Evolutionary conservation across 2,329 filamentous ascomycete species (phyloP), one percentile per base, ranked within the genome.

Genomic region (Pleurostoma richardsiae): DNA sequence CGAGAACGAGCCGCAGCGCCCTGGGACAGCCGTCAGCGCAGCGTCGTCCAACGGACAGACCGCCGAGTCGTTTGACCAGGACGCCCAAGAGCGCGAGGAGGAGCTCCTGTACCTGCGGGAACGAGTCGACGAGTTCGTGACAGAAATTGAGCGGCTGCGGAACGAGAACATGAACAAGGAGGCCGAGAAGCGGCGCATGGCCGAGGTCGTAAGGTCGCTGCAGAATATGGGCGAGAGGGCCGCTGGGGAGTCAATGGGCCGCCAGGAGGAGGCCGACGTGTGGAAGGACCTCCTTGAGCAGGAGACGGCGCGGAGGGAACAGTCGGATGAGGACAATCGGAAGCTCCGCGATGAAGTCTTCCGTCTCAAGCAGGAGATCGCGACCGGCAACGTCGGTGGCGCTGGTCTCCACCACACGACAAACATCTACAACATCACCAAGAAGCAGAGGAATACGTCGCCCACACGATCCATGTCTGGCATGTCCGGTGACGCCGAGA

Each of bases 271-370:
- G 66, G 53, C 72, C 63, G 69, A 74, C 59, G 60, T 77, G 62
- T 51, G 74, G 59, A 62, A 68, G 57, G 71, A 64, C 39, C 61
- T 79, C 5, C 79, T 96, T 29, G 90, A 96, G 60, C 89, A 94
- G 54, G 94, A 99, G 66, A 94, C 88, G 3, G 86, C 86, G 4
- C 83, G 90, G 30, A 82, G 92, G 48, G 92, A 96, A 65, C 88
- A 96, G 65, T 83, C 88, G 0, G 91, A 97, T 55, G 89, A 95
- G 39, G 91, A 97, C 54, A 91, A 91, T 56, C 84, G 85, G 54
- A 83, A 79, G 56, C 77, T 97, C 11, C 83, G 89, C 5, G 90
- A 96, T 47, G 92, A 99, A 60, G 71, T 95, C 4, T 85, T 88
- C 58, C 83, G 86, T 29, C 65, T 95, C 39, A 82, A 80, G 62